phyloP scores from a whole-genome alignment of 2,329 filamentous ascomycete genomes.

The Aspergillus phoenicis region DNA sequence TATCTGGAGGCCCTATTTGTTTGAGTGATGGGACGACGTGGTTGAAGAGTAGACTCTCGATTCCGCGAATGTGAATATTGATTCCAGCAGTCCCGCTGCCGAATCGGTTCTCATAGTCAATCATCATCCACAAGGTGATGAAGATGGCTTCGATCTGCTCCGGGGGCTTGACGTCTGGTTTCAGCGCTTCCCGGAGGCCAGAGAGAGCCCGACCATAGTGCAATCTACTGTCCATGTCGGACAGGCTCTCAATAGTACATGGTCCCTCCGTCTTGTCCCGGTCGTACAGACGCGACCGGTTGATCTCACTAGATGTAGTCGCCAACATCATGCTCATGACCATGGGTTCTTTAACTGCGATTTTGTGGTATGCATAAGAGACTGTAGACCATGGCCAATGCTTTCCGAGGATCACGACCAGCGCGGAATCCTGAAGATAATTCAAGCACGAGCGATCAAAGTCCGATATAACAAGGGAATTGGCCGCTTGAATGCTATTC shows the following conservation, averaged over 20 bases:
- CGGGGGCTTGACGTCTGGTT: constrained; percentile 27
- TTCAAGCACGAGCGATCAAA: constrained; percentile 28
- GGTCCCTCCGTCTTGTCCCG: constrained; percentile 9
- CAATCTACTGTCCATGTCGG: constrained; percentile 23
- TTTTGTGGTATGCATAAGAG: constrained; percentile 30
- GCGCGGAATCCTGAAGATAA: constrained; percentile 28
- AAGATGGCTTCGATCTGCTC: constrained; percentile 30
- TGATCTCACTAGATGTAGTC: constrained; percentile 27
- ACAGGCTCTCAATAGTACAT: constrained; percentile 12
- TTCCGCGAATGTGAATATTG: constrained; percentile 29
- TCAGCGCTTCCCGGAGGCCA: constrained; percentile 26
- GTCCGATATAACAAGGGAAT: constrained; percentile 25
- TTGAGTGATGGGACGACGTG: constrained; percentile 29
- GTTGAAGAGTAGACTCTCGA: constrained; percentile 27
- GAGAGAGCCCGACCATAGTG: constrained; percentile 32
- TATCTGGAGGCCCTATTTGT: background rate
- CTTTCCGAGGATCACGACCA: constrained; percentile 31
- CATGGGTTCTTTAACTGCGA: constrained; percentile 30
- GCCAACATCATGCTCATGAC: constrained; percentile 35
- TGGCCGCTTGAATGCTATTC: constrained; percentile 23
- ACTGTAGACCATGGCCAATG: constrained; percentile 33
- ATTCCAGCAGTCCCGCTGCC: constrained; percentile 28
- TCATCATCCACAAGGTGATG: constrained; percentile 33
- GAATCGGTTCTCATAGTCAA: constrained; percentile 33
- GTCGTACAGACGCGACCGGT: constrained; percentile 25